Percentiles rank a stretch among this genome's conserved stretches.
phyloP scores from a whole-genome alignment of 306 rosid species.

The Fragaria iinumae region DNA sequence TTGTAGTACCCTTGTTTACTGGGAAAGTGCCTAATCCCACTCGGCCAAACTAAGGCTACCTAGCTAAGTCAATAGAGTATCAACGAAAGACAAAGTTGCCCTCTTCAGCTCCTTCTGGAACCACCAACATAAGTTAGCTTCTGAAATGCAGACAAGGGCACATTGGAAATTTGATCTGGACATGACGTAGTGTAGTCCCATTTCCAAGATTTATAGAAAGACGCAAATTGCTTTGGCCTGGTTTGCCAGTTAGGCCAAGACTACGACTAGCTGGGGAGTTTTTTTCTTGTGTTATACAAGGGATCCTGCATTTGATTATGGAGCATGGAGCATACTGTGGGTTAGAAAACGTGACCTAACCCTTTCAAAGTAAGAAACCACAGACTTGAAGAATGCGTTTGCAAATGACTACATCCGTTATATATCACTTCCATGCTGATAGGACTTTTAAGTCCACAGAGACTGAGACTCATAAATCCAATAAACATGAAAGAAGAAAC shows the following conservation, averaged over 20 bases:
- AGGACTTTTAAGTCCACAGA: neutral
- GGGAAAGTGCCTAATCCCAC: neutral
- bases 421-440: neutral
- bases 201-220: neutral
- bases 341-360: neutral
- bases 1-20: neutral
- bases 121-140: neutral
- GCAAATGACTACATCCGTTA: neutral
- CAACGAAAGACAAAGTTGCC: neutral
- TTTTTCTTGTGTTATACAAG: neutral
- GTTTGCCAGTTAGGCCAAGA: neutral
- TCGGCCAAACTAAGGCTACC: neutral
- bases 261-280: neutral
- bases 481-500: neutral
- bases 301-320: neutral
- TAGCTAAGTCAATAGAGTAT: neutral
- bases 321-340: slow-evolving; percentile 3
- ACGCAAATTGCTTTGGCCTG: neutral
- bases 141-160: neutral
- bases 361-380: neutral
- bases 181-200: neutral
- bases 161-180: neutral
- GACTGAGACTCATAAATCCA: neutral
- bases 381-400: neutral
- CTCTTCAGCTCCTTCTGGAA: neutral